Conservation (phyloP, 2,329 filamentous ascomycete species). For the Cladosporium sp. region DNA sequence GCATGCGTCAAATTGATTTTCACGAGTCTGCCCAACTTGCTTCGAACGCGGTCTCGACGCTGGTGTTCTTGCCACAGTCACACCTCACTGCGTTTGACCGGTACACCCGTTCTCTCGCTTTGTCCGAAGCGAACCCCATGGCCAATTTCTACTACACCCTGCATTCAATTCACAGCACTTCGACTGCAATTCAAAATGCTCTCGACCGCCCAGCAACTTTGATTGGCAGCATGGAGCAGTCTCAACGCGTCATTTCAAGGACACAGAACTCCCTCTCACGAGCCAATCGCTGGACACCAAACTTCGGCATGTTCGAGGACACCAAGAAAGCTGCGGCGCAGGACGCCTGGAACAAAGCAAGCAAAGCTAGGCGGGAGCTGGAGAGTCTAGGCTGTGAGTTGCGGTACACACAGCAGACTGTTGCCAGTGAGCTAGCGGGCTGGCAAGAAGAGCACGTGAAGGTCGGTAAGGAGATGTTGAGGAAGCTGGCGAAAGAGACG, state of each 20-base stretch:
- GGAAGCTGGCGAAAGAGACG: conserved; percentile 71
- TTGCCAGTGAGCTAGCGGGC: conserved; percentile 83
- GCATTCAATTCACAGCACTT: conserved; percentile 75
- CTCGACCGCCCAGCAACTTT: conserved; percentile 75
- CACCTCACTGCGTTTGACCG: conserved; percentile 69
- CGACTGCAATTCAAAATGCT: conserved; percentile 73
- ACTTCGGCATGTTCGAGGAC: conserved; percentile 68
- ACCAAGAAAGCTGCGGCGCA: conserved; percentile 76
- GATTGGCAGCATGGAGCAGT: conserved; percentile 69
- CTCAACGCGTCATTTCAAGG: conserved; percentile 73
- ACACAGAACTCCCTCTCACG: conserved; percentile 70
- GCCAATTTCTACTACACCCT: conserved; percentile 70
- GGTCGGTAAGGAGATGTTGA: conserved; percentile 69
- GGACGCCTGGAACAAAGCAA: conserved; percentile 77
- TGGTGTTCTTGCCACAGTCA: conserved; percentile 63
- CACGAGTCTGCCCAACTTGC: conserved; percentile 58
- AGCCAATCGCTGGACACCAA: conserved; percentile 72
- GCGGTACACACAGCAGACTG: conserved; percentile 87
- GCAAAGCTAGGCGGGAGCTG: conserved; percentile 65
- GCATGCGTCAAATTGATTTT: conserved; percentile 62
- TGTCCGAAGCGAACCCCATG: conserved; percentile 69
- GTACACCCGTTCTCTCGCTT: conserved; percentile 63
- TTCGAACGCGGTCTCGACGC: conserved; percentile 49
- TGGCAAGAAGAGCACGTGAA: conserved; percentile 88
- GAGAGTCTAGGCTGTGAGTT: conserved; percentile 75